phyloP scores from a whole-genome alignment of 2,329 filamentous ascomycete species.

The Calonectria naviculata region DNA sequence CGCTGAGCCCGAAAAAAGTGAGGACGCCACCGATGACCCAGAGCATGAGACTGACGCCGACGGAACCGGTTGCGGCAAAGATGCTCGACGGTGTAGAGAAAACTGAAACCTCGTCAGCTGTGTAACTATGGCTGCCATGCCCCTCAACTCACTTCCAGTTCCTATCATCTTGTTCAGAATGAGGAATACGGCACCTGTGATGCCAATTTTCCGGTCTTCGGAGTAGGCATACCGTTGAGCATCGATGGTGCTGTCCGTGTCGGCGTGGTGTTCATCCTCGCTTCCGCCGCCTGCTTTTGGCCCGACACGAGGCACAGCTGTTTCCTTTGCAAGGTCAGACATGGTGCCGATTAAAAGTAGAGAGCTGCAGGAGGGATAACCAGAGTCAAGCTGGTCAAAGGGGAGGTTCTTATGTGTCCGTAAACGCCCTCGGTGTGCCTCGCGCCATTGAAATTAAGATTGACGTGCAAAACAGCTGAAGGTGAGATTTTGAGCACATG shows the following conservation, averaged over 20 bases:
- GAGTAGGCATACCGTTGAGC: constrained; percentile 53
- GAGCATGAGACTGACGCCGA: constrained; percentile 50
- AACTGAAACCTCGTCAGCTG: constrained; percentile 45
- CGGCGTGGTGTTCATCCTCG: constrained; percentile 30
- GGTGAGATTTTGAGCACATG: neutral
- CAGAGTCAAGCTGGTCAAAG: neutral
- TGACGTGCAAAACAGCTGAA: neutral
- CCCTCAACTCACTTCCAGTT: constrained; percentile 59
- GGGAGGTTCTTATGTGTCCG: neutral
- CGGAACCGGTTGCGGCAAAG: constrained; percentile 63
- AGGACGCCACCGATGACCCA: constrained; percentile 58
- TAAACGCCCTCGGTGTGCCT: neutral
- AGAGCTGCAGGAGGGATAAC: neutral
- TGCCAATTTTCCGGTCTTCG: constrained; percentile 61
- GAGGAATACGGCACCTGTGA: constrained; percentile 63
- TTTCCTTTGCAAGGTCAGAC: constrained; percentile 24
- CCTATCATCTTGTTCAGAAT: constrained; percentile 71
- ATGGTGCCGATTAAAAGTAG: constrained; percentile 11
- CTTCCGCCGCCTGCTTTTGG: constrained; percentile 17
- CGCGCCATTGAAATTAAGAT: constrained; percentile 8
- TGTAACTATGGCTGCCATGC: neutral
- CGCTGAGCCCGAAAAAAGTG: constrained; percentile 68
- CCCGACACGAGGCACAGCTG: neutral
- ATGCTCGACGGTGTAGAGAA: constrained; percentile 67
- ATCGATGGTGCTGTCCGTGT: constrained; percentile 45